Evolutionary conservation across 164 flowering plant species (phyloP), one percentile per base, ranked within the genome.

Genomic region (Tetracentron sinense): DNA sequence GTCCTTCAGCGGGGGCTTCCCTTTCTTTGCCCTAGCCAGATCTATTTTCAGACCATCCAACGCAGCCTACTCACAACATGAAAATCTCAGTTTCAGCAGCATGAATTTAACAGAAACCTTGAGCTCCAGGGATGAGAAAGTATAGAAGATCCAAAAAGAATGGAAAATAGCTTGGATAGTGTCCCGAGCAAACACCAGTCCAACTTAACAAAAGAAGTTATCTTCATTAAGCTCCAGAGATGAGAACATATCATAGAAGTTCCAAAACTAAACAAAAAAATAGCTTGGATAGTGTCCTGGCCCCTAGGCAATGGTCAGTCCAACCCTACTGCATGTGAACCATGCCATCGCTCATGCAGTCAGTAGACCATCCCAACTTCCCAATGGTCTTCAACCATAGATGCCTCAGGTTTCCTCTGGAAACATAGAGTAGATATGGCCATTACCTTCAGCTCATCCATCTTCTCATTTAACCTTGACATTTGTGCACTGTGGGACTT

Each of bases 401-500:
- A n/a, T n/a, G n/a, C n/a, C n/a, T n/a, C n/a, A n/a, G n/a, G n/a
- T n/a, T n/a, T n/a, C n/a, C n/a, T n/a, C n/a, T n/a, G n/a, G n/a
- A n/a, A n/a, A n/a, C n/a, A n/a, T 10, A 33, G 29, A 14, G 4
- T 11, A 23, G 29, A 35, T 33, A 49, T 5, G 20, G 64, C 33
- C 33, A 15, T 64, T 79, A 95, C 99, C 96, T 87, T 82, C 59
- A 86, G 76, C 54, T 92, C 92, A 35, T 78, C 73, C 61, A 87
- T 85, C 76, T 87, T 95, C 74, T 83, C 96, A 48, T 59, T 67
- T 79, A 95, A 76, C 51, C 68, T 86, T 17, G 71, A 42, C 87
- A 95, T 90, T 74, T 90, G 97, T 42, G 87, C 79, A 72, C 53
- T 52, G 62, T 92, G 97, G 61, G 90, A 75, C 80, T 92, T 95